phyloP scores from a whole-genome alignment of 2,329 filamentous ascomycete species.

The Aspergillus chevalieri region DNA sequence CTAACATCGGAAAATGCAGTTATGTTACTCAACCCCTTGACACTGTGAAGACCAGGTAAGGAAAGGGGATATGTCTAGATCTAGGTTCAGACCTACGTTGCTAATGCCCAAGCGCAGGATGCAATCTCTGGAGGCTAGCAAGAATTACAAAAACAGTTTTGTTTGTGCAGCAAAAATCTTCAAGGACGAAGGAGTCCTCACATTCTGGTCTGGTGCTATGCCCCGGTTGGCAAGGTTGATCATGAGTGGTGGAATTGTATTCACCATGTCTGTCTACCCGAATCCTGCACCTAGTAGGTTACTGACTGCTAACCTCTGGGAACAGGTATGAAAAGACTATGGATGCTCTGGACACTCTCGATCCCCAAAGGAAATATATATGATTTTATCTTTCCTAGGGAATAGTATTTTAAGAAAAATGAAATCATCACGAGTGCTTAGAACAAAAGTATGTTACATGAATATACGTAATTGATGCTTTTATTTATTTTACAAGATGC shows the following conservation, averaged over 20 bases:
- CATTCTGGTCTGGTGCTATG: slow-evolving; percentile 89
- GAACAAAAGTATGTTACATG: too few relatives aligned
- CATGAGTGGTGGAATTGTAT: slow-evolving; percentile 92
- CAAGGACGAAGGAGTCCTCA: slow-evolving; percentile 79
- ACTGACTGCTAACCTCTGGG: slow-evolving; percentile 7
- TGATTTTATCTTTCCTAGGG: slow-evolving; percentile 33
- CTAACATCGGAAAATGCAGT: slow-evolving; percentile 18
- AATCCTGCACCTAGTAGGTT: neutral
- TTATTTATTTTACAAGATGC: too few relatives aligned
- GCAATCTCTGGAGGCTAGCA: slow-evolving; percentile 86
- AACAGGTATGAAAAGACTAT: slow-evolving; percentile 85
- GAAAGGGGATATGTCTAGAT: neutral
- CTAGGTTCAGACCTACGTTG: slow-evolving; percentile 8
- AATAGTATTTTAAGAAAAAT: too few relatives aligned
- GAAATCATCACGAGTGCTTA: neutral
- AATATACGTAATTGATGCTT: too few relatives aligned
- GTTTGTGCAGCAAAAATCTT: slow-evolving; percentile 77
- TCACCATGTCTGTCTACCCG: slow-evolving; percentile 64
- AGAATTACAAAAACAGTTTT: slow-evolving; percentile 79
- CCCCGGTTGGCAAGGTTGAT: slow-evolving; percentile 79
- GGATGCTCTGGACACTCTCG: slow-evolving; percentile 70
- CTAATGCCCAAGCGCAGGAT: slow-evolving; percentile 52
- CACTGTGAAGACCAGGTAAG: slow-evolving; percentile 77
- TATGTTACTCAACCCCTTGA: slow-evolving; percentile 66
- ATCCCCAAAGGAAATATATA: slow-evolving; percentile 79